These are phyloP conservation scores for Panellus pusillus DNA, from an alignment of 768 basidiomycete genomes.

Conservation along the genomic window DNA sequence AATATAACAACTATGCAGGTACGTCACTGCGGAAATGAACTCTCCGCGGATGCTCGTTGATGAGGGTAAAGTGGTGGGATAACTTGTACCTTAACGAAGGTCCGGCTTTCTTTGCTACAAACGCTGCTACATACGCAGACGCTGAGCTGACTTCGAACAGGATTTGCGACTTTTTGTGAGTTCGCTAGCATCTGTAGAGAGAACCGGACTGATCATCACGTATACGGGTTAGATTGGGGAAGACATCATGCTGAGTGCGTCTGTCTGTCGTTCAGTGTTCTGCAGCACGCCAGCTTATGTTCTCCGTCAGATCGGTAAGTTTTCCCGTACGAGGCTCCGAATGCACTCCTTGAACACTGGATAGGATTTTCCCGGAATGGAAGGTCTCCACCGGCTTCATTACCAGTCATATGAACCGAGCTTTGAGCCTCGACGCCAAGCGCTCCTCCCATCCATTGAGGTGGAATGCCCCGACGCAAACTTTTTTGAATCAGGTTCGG, in stretches of 20 bases:
- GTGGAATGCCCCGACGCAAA: conserved; percentile 86
- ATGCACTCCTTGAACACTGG: background rate
- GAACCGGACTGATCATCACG: background rate
- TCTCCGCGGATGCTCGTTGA: background rate
- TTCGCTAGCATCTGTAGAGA: conserved; percentile 1
- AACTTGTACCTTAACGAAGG: conserved; percentile 82
- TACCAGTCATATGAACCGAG: conserved; percentile 65
- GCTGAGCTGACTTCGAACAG: conserved; percentile 32
- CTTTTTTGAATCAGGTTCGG: conserved; percentile 58
- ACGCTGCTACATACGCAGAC: background rate
- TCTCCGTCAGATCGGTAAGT: conserved; percentile 50
- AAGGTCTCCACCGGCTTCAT: conserved; percentile 81
- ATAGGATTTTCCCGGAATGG: conserved; percentile 81
- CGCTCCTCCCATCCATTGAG: conserved; percentile 93
- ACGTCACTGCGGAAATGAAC: background rate
- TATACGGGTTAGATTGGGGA: conserved; percentile 72
- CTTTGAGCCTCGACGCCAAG: conserved; percentile 79
- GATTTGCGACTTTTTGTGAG: conserved; percentile 80
- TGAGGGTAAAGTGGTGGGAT: conserved; percentile 74
- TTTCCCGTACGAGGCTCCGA: background rate
- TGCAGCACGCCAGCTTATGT: no score
- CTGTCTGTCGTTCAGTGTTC: background rate
- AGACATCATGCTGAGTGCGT: conserved; percentile 72
- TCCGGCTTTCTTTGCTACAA: conserved; percentile 24
- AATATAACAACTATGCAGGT: conserved; percentile 79